Base-by-base conservation (phyloP, 108 stramenopile genomes). In the Nitzschia sp. region DNA sequence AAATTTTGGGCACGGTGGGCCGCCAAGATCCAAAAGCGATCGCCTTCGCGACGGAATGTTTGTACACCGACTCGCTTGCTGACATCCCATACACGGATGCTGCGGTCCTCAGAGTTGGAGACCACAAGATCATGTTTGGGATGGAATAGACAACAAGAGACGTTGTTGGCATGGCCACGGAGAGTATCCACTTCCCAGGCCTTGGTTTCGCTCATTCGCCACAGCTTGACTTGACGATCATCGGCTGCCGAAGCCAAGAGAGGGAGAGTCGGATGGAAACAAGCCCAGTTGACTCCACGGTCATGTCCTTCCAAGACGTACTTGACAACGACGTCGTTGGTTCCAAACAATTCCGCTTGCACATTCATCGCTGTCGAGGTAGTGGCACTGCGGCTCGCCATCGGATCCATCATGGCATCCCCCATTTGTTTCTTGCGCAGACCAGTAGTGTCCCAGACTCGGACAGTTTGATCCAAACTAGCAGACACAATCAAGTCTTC, bases 161-260 rank as follows among this genome's bases (percentile, higher is more conserved):
- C 99, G 75, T 98, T 99, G 96, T 99, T 99, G 52, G 96, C 97
- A 71, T 99, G 99, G 19, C 99, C 99, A 0, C 97, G 85, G 68
- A 99, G 89, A 28, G 99, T 97, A 86, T 99, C 97, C 33, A 99
- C 99, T 79, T 99, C 99, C 99, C 99, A 99, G 9, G 99, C 99
- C 89, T 97, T 97, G 56, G 97, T 98, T 72, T 98, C 98, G 66
- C 85, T 93, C 97, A 98, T 98, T 55, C 98, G 85, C 98, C 99
- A 99, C 22, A 99, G 82, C 89, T 99, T 99, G 58, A 99, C 96
- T 75, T 97, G 96, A 55, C 98, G 91, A 81, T 99, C 99, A 82
- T 99, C 99, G 31, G 99, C 97, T 3, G 97, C 99, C 34, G 88
- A 90, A 31, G 97, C 95, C 66, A 99, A 82, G 46, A 99, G 79